Conservation (phyloP, 2,329 filamentous ascomycete species). For the Neurospora sp. region DNA sequence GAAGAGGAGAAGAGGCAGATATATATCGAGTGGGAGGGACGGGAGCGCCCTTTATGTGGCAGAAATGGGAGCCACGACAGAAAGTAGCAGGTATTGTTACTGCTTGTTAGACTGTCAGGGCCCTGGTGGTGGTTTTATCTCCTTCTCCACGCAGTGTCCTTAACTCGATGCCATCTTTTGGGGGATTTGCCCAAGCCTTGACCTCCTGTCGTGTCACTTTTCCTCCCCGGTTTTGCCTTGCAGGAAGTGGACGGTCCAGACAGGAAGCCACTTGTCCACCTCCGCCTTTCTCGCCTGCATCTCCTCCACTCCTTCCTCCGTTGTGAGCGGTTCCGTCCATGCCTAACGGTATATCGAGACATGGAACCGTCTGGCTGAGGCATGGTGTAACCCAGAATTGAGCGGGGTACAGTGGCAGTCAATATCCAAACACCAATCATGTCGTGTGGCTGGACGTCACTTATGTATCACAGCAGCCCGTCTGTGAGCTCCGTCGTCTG, state of each 20-base stretch:
- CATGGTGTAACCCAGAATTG: background rate
- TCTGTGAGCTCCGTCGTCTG: background rate
- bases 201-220: background rate
- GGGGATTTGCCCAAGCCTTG: background rate
- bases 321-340: background rate
- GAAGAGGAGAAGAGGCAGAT: slow-evolving; percentile 8
- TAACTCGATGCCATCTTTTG: background rate
- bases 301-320: background rate
- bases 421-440: background rate
- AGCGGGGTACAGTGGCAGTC: background rate
- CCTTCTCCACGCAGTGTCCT: background rate
- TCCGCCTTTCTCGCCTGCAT: background rate
- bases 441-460: background rate
- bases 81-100: background rate
- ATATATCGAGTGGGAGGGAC: slow-evolving; percentile 4
- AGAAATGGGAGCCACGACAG: slow-evolving; percentile 1
- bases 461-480: background rate
- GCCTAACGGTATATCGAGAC: background rate
- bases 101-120: background rate
- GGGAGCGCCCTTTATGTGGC: slow-evolving; percentile 13
- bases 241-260: background rate
- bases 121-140: background rate
- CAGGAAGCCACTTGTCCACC: background rate
- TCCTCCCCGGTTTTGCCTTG: background rate
- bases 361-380: background rate